A percentile compares a stretch with the other conserved stretches of the same genome.
Evolutionary conservation across 371 early-diverging fungal species (phyloP).

Genomic region (Blakeslea trispora): DNA sequence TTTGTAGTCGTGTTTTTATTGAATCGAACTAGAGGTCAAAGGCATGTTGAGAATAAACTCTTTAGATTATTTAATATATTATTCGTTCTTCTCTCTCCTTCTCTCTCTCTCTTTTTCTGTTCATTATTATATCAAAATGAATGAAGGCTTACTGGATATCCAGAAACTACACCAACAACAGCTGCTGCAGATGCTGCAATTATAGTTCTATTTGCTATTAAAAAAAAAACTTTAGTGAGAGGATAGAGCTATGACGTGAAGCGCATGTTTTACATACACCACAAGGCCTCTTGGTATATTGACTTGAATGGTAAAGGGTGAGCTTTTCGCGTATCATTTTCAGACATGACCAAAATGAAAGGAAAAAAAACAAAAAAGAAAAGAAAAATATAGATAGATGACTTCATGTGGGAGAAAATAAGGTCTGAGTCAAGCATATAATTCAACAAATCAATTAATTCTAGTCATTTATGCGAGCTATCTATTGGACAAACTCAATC

Average conservation of each 20-base stretch:
- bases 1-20: slow-evolving; percentile 83
- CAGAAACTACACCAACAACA: slow-evolving; percentile 60
- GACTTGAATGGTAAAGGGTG: slow-evolving; percentile 20
- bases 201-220: slow-evolving; percentile 57
- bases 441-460: neutral
- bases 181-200: slow-evolving; percentile 66
- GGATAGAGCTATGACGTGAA: slow-evolving; percentile 4
- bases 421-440: neutral
- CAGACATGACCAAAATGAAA: slow-evolving; percentile 8
- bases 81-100: neutral
- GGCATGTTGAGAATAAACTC: neutral
- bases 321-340: slow-evolving; percentile 12
- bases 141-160: slow-evolving; percentile 50
- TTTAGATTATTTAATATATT: slow-evolving; percentile 1
- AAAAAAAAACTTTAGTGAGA: neutral
- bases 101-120: neutral
- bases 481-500: too few species aligned
- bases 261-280: slow-evolving; percentile 14
- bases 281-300: slow-evolving; percentile 21
- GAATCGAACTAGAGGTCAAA: slow-evolving; percentile 62
- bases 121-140: too few species aligned
- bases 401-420: neutral
- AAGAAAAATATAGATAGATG: neutral
- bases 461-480: too few species aligned
- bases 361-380: neutral